Conservation (phyloP, 176 grass and related monocot species). For the Triticum dicoccoides region DNA sequence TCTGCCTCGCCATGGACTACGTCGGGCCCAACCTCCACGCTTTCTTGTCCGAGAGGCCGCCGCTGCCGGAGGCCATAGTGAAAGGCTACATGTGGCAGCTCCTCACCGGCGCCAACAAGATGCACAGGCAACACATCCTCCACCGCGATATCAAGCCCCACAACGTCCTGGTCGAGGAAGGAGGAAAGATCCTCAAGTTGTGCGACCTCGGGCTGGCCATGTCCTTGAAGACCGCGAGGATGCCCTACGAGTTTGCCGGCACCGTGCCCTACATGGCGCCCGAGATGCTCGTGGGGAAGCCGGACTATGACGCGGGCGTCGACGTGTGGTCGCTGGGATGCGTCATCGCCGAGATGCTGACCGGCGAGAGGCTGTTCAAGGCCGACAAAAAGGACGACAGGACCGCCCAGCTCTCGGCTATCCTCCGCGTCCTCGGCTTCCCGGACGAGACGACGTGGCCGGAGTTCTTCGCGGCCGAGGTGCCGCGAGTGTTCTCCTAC, state of each 20-base stretch:
- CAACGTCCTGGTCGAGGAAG: background rate
- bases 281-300: background rate
- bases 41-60: background rate
- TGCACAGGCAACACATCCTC: background rate
- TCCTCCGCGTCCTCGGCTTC: background rate
- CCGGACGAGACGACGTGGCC: background rate
- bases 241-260: background rate
- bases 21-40: background rate
- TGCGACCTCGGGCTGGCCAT: background rate
- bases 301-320: background rate
- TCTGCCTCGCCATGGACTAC: conserved; percentile 1
- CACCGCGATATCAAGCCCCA: background rate
- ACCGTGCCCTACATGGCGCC: background rate
- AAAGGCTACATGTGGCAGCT: background rate
- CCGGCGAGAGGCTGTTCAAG: background rate
- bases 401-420: background rate
- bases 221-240: background rate
- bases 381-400: background rate
- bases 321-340: background rate
- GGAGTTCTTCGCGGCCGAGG: background rate
- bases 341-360: background rate
- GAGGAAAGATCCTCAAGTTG: background rate
- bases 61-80: background rate
- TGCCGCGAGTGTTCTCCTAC: background rate
- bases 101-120: background rate